Percentiles rank a stretch among this genome's conserved stretches.
Conservation (phyloP, 495 filamentous ascomycete species). For the Paragyromitra xinjiangensis region DNA sequence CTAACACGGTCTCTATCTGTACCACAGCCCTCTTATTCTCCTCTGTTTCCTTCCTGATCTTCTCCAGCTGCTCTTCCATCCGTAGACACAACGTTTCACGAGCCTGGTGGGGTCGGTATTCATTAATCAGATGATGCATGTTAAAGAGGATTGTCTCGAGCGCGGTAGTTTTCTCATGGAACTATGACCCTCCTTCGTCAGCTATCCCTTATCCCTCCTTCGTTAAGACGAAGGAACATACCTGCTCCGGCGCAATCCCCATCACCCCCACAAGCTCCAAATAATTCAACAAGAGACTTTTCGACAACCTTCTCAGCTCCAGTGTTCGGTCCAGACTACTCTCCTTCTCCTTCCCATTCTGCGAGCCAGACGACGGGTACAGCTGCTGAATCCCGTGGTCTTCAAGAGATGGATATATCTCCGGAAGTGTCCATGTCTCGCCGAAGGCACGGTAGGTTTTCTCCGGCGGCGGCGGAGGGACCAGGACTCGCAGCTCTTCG, state of each 20-base stretch:
- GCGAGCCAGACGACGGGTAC: constrained; percentile 59
- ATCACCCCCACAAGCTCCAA: constrained; percentile 80
- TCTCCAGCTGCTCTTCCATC: constrained; percentile 88
- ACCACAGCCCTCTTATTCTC: constrained; percentile 75
- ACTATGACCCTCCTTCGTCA: neutral
- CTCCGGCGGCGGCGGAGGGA: constrained; percentile 77
- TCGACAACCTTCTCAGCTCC: constrained; percentile 79
- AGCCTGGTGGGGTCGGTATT: constrained; percentile 95
- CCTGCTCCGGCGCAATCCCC: constrained; percentile 68
- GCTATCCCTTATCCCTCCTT: neutral
- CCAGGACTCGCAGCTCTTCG: constrained; percentile 70
- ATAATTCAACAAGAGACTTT: constrained; percentile 84
- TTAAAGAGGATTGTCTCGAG: constrained; percentile 84
- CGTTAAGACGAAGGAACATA: constrained; percentile 46
- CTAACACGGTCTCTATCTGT: constrained; percentile 74
- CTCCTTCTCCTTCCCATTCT: constrained; percentile 58
- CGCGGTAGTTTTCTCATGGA: constrained; percentile 72
- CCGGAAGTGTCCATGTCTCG: constrained; percentile 65
- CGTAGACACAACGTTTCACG: constrained; percentile 86
- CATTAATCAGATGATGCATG: constrained; percentile 88
- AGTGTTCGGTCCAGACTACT: constrained; percentile 71
- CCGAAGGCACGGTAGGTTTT: constrained; percentile 79
- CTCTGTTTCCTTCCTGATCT: constrained; percentile 77
- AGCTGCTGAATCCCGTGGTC: constrained; percentile 75
- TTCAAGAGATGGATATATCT: constrained; percentile 72